A percentile compares a stretch with the other conserved stretches of the same genome.
These are phyloP conservation scores for Penicillium salamii DNA, from an alignment of 495 filamentous ascomycete species.

Conservation along the genomic window DNA sequence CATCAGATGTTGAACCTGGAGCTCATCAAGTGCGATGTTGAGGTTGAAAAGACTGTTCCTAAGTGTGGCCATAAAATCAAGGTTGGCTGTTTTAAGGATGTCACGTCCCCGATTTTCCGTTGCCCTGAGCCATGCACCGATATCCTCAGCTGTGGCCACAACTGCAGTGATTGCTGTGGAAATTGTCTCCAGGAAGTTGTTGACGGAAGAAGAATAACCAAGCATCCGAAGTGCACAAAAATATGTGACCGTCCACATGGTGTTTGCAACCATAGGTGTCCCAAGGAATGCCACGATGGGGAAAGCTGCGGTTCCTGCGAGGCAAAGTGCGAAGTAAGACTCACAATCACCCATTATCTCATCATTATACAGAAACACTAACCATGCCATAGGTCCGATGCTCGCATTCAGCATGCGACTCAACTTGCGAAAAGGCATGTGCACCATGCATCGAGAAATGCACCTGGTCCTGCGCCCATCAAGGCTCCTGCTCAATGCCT, in stretches of 20 bases:
- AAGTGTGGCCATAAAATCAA: slow-evolving; percentile 2
- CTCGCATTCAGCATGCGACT: slow-evolving; percentile 8
- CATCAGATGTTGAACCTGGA: background rate
- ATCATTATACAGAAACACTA: background rate
- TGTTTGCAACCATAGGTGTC: slow-evolving; percentile 5
- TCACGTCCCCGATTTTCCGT: background rate
- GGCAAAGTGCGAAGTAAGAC: slow-evolving; percentile 52
- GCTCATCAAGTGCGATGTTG: background rate
- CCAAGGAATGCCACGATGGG: background rate
- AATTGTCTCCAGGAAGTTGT: background rate
- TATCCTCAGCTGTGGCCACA: slow-evolving; percentile 4
- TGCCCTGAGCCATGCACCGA: slow-evolving; percentile 4
- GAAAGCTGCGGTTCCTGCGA: slow-evolving; percentile 44
- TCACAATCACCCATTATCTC: slow-evolving; percentile 25
- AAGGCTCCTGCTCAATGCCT: slow-evolving; percentile 52
- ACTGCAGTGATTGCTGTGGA: background rate
- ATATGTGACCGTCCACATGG: slow-evolving; percentile 9
- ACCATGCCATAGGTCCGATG: slow-evolving; percentile 6
- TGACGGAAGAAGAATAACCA: background rate
- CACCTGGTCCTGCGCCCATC: slow-evolving; percentile 51
- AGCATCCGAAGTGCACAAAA: slow-evolving; percentile 3
- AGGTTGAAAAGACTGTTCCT: slow-evolving; percentile 2
- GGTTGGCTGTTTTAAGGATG: slow-evolving; percentile 2
- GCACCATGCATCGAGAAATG: slow-evolving; percentile 58
- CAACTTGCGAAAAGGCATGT: slow-evolving; percentile 55